These are phyloP conservation scores for Rhodotorula sp. DNA, from an alignment of 1,284 basidiomycete species.

Conservation along the genomic window DNA sequence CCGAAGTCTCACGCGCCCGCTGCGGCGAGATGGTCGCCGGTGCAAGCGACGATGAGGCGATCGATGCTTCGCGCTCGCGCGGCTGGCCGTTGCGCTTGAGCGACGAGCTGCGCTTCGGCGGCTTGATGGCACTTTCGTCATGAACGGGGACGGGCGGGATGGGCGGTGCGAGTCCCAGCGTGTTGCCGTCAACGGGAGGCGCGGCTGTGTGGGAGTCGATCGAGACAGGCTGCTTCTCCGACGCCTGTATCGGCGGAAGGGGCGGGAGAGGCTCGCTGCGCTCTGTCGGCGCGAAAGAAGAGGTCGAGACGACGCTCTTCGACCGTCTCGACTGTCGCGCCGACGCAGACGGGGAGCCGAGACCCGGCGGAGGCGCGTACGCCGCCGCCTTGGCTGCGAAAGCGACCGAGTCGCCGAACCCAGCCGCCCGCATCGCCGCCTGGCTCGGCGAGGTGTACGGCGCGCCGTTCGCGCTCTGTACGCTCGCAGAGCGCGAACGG, in stretches of 20 bases:
- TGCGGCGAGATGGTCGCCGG: not conserved
- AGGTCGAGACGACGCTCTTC: not conserved
- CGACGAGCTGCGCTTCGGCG: constrained; percentile 8
- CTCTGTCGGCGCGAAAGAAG: not conserved
- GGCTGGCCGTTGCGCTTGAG: not conserved
- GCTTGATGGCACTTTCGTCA: not conserved
- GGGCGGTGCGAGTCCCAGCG: not conserved
- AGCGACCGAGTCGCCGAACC: not conserved
- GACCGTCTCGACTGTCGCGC: not conserved
- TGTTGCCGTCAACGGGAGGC: not conserved
- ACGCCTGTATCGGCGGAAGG: no score
- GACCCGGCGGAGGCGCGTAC: constrained; percentile 3
- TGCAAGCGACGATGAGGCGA: not conserved
- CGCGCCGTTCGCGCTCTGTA: no score
- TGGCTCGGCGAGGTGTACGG: not conserved
- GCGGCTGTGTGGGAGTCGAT: no score
- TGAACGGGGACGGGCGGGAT: not conserved
- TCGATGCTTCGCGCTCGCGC: constrained; percentile 1
- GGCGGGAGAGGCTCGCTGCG: no score
- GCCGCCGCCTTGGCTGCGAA: not conserved
- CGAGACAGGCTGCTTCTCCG: not conserved
- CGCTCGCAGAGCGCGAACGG: not conserved
- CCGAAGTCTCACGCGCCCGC: not conserved
- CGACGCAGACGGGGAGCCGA: not conserved
- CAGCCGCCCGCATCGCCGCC: not conserved